These are phyloP conservation scores for Radiomyces spectabilis DNA, from an alignment of 192 early-diverging fungal genomes.

Conservation along the genomic window DNA sequence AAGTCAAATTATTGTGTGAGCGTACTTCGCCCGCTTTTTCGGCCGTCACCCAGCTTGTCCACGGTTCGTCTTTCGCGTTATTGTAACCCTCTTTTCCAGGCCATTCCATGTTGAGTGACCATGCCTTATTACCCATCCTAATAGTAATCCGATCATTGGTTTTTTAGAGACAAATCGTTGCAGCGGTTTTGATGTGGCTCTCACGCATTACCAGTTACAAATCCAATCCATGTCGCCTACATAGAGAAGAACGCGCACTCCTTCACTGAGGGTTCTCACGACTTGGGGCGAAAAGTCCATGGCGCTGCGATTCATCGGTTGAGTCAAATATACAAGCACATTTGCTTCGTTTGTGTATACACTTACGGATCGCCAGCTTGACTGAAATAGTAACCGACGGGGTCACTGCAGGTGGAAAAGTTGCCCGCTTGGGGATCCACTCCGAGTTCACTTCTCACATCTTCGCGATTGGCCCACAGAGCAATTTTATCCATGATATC, in stretches of 20 bases:
- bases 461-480: slow-evolving; percentile 65
- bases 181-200: neutral
- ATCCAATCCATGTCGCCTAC: slow-evolving; percentile 41
- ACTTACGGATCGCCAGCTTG: slow-evolving; percentile 15
- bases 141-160: neutral
- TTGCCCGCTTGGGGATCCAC: slow-evolving; percentile 52
- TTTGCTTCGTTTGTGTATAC: no score
- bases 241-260: slow-evolving; percentile 81
- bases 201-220: slow-evolving; percentile 24
- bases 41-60: slow-evolving; percentile 41
- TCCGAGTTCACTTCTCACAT: slow-evolving; percentile 72
- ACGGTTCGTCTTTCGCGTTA: slow-evolving; percentile 56
- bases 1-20: slow-evolving; percentile 62
- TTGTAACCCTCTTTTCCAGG: slow-evolving; percentile 61
- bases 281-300: slow-evolving; percentile 15
- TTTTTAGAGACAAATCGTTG: neutral
- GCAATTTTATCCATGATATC: slow-evolving; percentile 76
- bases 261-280: slow-evolving; percentile 57
- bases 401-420: slow-evolving; percentile 72
- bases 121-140: slow-evolving; percentile 81
- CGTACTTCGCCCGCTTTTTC: slow-evolving; percentile 63
- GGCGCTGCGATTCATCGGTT: no score
- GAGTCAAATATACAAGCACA: no score
- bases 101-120: slow-evolving; percentile 82
- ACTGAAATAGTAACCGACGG: slow-evolving; percentile 17